These are phyloP conservation scores for Neurospora sp. DNA, from an alignment of 2,329 filamentous ascomycete genomes.

Conservation along the genomic window DNA sequence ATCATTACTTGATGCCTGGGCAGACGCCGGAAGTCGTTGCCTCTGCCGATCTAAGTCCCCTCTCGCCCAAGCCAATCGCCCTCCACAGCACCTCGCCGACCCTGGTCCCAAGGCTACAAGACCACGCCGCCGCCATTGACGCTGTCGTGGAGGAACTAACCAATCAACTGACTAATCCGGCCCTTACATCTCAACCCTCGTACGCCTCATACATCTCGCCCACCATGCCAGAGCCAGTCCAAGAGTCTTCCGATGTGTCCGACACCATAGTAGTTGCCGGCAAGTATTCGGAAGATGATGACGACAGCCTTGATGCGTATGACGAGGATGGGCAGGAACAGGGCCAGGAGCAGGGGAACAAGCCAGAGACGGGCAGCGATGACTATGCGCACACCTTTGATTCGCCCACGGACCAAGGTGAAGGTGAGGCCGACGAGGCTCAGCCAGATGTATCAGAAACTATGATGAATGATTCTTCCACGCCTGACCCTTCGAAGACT, in stretches of 20 bases:
- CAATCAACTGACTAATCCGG: conserved; percentile 13
- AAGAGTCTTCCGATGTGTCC: conserved; percentile 15
- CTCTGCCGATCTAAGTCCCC: conserved; percentile 40
- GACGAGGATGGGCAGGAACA: conserved; percentile 27
- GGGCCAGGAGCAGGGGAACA: conserved; percentile 18
- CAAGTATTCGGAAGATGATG: conserved; percentile 25
- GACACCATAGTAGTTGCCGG: conserved; percentile 24
- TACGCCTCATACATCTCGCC: conserved; percentile 4
- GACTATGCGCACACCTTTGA: conserved; percentile 43
- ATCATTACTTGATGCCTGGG: conserved; percentile 32
- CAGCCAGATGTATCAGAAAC: conserved; percentile 37
- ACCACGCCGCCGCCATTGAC: conserved; percentile 41
- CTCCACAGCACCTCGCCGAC: conserved; percentile 35
- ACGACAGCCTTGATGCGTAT: conserved; percentile 39
- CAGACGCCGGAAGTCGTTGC: conserved; percentile 38
- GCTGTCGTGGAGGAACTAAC: conserved; percentile 18
- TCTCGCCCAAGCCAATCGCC: conserved; percentile 35
- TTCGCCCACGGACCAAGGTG: conserved; percentile 30
- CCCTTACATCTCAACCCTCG: conserved; percentile 20
- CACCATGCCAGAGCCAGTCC: conserved; percentile 17
- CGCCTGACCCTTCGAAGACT: conserved; percentile 25
- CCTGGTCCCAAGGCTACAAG: conserved; percentile 40
- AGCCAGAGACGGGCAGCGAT: conserved; percentile 28
- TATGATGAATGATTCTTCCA: conserved; percentile 31
- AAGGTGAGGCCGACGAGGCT: conserved; percentile 22